Evolutionary conservation across 345 rosid species (phyloP), one percentile per base, ranked within the genome.

Genomic region (Corchorus capsularis): DNA sequence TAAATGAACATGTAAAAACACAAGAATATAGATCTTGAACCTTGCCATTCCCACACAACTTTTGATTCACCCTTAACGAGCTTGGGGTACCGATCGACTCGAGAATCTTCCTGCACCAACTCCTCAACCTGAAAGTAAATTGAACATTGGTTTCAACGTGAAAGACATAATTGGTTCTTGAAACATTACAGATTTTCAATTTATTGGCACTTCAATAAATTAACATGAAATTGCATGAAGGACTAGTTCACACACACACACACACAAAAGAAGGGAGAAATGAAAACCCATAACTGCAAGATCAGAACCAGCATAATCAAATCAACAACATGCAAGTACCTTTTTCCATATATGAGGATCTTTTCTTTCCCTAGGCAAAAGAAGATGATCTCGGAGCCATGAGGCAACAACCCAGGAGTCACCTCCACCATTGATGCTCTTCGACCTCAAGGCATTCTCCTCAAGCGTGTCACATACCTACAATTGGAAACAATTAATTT

Each of bases 41-140:
- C 98, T 89, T 95, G 98, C 99, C 98, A 93, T 81, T 95, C 98
- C 98, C 97, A 95, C 63, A 93, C 98, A 63, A 90, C 98, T 80
- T 86, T 95, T 55, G 94, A 87, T 84, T 95, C 97, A 72, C 98
- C 98, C 83, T 88, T 95, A 70, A 95, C 84, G 37, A 95, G 66
- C 84, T 90, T 91, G 9, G 93, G 96, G 74, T 90, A 90, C 57
- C 74, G 90, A 83, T 95, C 97, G 68, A 91, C 87, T 76, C 98
- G 92, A 64, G 98, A 90, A 82, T 94, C 98, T 82, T 93, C 98
- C 75, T 85, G 93, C 71, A 90, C 85, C 71, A 94, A 79, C 85
- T 89, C 90, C 85, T 91, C 98, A 77, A 95, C 96, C 99, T 93
- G 84, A 64, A 77, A 79, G 82, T 16, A 63, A 67, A 61, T 46